Evolutionary conservation across 495 filamentous ascomycete genomes (phyloP), one percentile per base, ranked within the genome.

Genomic region (Aspergillus hancockii): DNA sequence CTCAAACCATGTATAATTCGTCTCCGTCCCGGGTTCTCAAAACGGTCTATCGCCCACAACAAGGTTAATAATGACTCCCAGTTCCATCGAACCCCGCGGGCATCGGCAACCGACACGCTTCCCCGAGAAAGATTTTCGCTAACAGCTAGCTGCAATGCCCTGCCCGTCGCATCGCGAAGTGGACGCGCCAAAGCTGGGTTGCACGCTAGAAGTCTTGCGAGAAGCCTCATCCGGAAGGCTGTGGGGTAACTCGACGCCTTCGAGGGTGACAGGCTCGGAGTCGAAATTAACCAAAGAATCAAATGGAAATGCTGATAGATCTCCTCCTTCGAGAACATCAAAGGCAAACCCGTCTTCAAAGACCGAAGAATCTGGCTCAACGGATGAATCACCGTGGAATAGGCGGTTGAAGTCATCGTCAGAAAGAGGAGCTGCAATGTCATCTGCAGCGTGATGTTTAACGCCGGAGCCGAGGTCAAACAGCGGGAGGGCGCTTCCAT

Each of bases 121-220:
- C 65, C 64, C 60, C 50, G 65, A 60, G 69, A 69, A 61, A 75
- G 63, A 54, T 62, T 63, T 69, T 75, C 73, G 65, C 71, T 77
- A 77, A 75, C 75, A 68, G 75, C 77, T 74, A 74, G 79, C 81
- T 83, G 90, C 90, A 91, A 89, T 83, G 84, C 87, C 84, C 78
- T 83, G 85, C 88, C 85, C 87, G 90, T 93, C 90, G 90, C 90
- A 90, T 90, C 88, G 86, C 82, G 83, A 75, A 90, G 83, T 74
- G 88, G 90, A 89, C 89, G 90, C 90, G 90, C 90, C 89, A 90
- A 84, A 76, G 83, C 84, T 84, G 88, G 89, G 89, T 88, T 93
- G 90, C 90, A 88, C 82, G 88, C 88, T 75, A 83, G 77, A 68
- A 83, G 79, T 74, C 78, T 73, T 67, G 72, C 74, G 73, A 83